phyloP scores from a whole-genome alignment of 306 rosid species.

The Arachis stenosperma region DNA sequence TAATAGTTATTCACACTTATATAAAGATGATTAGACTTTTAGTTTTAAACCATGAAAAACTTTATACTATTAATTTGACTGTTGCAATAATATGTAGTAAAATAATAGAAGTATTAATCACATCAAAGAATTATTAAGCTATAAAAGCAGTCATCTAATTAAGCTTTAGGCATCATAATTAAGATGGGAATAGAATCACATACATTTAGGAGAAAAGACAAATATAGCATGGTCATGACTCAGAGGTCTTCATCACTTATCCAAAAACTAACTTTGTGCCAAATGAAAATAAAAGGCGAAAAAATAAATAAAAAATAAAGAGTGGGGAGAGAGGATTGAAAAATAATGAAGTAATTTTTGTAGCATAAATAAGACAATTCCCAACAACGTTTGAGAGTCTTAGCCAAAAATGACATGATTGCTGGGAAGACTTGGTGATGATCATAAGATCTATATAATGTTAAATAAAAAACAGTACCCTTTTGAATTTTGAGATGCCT shows the following conservation, averaged over 20 bases:
- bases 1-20: no score
- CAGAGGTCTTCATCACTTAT: conserved; percentile 21
- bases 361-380: conserved; percentile 40
- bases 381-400: conserved; percentile 18
- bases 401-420: conserved; percentile 37
- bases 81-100: not conserved
- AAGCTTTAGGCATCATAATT: conserved; percentile 35
- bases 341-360: not conserved
- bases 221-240: conserved; percentile 24
- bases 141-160: conserved; percentile 11
- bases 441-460: conserved; percentile 1
- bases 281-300: not conserved
- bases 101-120: not conserved
- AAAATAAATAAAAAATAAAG: not conserved
- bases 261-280: conserved; percentile 21
- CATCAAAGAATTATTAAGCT: not conserved
- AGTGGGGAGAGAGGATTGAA: no score
- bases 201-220: not conserved
- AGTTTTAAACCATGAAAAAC: no score
- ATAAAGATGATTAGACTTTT: no score
- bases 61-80: not conserved
- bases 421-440: conserved; percentile 14
- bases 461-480: conserved; percentile 22
- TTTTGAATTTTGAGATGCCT: conserved; percentile 36
- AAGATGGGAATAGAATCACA: conserved; percentile 31